phyloP scores from a whole-genome alignment of 1,139 yeast genomes.

The Suhomyces chickasaworum region DNA sequence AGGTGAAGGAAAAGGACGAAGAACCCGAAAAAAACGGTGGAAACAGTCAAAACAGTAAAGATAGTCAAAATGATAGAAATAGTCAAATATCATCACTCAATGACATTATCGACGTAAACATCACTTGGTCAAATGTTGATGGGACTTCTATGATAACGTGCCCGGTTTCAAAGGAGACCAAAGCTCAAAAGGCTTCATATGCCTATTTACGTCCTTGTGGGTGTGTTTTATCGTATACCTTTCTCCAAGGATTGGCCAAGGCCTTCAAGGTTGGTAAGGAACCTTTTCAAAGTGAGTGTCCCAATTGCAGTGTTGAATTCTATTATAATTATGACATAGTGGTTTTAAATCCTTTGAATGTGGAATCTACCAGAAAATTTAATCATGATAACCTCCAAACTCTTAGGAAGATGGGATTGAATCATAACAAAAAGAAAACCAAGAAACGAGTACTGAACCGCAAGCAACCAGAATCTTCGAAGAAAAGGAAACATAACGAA shows the following conservation, averaged over 20 bases:
- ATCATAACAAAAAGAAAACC: slow-evolving; percentile 19
- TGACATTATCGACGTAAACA: slow-evolving; percentile 33
- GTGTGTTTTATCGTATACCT: slow-evolving; percentile 35
- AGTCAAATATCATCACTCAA: slow-evolving; percentile 18
- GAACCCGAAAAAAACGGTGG: too few species aligned
- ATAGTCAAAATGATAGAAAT: slow-evolving; percentile 13
- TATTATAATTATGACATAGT: slow-evolving; percentile 35
- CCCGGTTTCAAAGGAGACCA: slow-evolving; percentile 15
- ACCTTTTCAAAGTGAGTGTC: slow-evolving; percentile 28
- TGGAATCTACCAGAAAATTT: slow-evolving; percentile 29
- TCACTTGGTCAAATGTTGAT: slow-evolving; percentile 24
- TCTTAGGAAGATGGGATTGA: slow-evolving; percentile 17
- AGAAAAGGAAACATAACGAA: background rate
- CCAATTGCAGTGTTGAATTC: slow-evolving; percentile 33
- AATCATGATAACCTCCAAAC: slow-evolving; percentile 35
- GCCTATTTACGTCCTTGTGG: slow-evolving; percentile 45
- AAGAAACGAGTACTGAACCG: slow-evolving; percentile 6
- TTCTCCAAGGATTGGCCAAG: slow-evolving; percentile 22
- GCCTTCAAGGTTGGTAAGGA: slow-evolving; percentile 5
- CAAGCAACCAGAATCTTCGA: background rate
- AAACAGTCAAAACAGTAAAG: background rate
- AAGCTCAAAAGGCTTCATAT: slow-evolving; percentile 19
- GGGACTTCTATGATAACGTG: slow-evolving; percentile 43
- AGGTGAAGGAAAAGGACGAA: too few species aligned
- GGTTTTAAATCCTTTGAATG: slow-evolving; percentile 27